A percentile compares a stretch with the other conserved stretches of the same genome.
Evolutionary conservation across 2,329 filamentous ascomycete genomes (phyloP).

Genomic region (Talaromyces sp.): DNA sequence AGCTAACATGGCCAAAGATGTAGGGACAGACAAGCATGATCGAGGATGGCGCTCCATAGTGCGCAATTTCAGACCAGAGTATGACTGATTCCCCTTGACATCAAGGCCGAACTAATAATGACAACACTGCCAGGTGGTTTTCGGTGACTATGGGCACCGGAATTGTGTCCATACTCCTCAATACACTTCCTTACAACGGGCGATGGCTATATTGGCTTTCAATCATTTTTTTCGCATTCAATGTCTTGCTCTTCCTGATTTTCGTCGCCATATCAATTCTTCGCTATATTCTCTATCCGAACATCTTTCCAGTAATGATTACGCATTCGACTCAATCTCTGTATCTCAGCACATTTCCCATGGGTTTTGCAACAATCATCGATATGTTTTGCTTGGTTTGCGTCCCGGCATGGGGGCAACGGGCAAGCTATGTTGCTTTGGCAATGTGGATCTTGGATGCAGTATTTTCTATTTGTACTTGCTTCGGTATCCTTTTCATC

Average conservation of each 20-base stretch:
- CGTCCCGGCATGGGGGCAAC: constrained; percentile 59
- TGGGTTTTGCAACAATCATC: constrained; percentile 67
- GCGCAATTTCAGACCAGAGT: constrained; percentile 47
- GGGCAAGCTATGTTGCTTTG: constrained; percentile 57
- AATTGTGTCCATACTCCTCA: constrained; percentile 40
- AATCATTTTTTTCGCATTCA: constrained; percentile 37
- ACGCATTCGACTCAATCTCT: constrained; percentile 64
- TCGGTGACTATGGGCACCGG: constrained; percentile 45
- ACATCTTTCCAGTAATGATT: constrained; percentile 66
- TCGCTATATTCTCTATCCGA: constrained; percentile 64
- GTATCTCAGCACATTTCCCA: constrained; percentile 67
- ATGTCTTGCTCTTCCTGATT: constrained; percentile 35
- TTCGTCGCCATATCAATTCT: constrained; percentile 53
- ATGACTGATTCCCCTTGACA: not conserved
- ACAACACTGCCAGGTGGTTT: constrained; percentile 36
- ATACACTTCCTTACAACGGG: constrained; percentile 40
- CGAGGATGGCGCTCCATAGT: constrained; percentile 39
- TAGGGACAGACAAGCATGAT: constrained; percentile 30
- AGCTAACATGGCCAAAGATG: not conserved
- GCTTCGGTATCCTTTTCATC: constrained; percentile 57
- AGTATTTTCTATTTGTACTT: constrained; percentile 54
- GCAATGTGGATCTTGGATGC: constrained; percentile 60
- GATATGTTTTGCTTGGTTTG: constrained; percentile 64
- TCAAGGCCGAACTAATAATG: too few relatives aligned
- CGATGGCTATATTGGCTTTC: constrained; percentile 42